Evolutionary conservation across 2,329 filamentous ascomycete genomes (phyloP), one percentile per base, ranked within the genome.

Genomic region (Corniculantispora saksenae): DNA sequence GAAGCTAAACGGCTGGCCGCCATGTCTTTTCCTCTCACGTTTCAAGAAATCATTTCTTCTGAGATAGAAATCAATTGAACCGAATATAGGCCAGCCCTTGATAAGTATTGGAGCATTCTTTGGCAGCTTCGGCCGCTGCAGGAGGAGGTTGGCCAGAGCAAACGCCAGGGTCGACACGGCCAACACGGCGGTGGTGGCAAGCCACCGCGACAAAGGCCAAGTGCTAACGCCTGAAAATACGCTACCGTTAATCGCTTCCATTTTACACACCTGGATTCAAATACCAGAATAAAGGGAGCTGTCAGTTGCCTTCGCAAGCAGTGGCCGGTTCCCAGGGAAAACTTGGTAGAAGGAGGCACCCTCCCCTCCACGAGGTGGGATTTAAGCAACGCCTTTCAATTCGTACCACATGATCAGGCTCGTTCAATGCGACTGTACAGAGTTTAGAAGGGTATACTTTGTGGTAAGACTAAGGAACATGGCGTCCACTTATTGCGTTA

Each of bases 1-100:
- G 69, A 84, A 85, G 60, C 77, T 80, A 68, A 84, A 85, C 81
- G 80, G 29, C 81, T 81, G 1, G 75, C 78, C 6, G 68, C 60
- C 0, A 76, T 76, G 9, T 73, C 66, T 17, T 67, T 68, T 8
- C 69, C 68, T 12, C 75, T 75, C n/a, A 2, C 76, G 64, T 21
- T 69, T 69, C 61, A 79, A 78, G 69, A 83, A 85, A 29, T 81
- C 77, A 72, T 76, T 78, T 61, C 83, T 75, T 19, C 75, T 66
- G 3, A 79, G 80, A 75, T 83, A 85, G 74, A 83, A 85, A 0
- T 73, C 72, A 29, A 78, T 64, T 1, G 79, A 74, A 2, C 83
- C 83, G 3, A 82, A 64, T 10, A 85, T 66, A 0, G 83, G 83
- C 69, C 70, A 78, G 9, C 69, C 66, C 57, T 68, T 67, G 23